Evolutionary conservation across 306 rosid species (phyloP).

Genomic region (Quercus engelmannii): DNA sequence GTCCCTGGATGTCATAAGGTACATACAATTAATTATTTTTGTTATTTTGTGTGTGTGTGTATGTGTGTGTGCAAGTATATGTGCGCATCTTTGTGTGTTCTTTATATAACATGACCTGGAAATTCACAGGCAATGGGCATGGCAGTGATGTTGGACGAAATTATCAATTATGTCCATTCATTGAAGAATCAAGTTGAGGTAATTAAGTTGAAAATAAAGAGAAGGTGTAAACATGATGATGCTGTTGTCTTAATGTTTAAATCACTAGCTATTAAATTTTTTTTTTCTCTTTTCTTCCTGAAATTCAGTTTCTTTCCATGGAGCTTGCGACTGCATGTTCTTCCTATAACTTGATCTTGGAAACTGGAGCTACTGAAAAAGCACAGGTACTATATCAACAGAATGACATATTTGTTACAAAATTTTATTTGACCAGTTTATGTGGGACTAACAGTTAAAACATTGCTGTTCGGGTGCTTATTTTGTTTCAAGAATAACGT

Average conservation of each 20-base stretch:
- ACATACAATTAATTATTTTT: not conserved
- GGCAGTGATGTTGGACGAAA: constrained; percentile 37
- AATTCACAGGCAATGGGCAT: constrained; percentile 28
- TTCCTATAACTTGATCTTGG: constrained; percentile 13
- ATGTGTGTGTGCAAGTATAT: not conserved
- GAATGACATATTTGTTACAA: not conserved
- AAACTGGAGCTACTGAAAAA: not conserved
- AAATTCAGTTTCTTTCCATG: constrained; percentile 38
- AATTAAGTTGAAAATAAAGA: not conserved
- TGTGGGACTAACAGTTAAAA: not conserved
- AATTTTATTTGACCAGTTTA: not conserved
- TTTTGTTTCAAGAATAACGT: not conserved
- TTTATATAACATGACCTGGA: not conserved
- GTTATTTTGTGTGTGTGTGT: not conserved
- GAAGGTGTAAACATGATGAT: not conserved
- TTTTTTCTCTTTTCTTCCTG: not conserved
- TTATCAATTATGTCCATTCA: constrained; percentile 35
- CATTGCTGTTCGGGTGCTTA: not conserved
- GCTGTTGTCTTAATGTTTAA: not conserved
- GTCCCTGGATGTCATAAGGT: constrained; percentile 42
- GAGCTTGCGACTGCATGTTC: constrained; percentile 37
- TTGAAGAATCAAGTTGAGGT: constrained; percentile 40
- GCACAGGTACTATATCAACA: constrained; percentile 15
- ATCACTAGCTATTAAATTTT: not conserved
- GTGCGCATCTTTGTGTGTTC: not conserved